A percentile compares a stretch with the other conserved stretches of the same genome.
phyloP scores from a whole-genome alignment of 2,329 filamentous ascomycete genomes.

The Geoglossum cookeanum region DNA sequence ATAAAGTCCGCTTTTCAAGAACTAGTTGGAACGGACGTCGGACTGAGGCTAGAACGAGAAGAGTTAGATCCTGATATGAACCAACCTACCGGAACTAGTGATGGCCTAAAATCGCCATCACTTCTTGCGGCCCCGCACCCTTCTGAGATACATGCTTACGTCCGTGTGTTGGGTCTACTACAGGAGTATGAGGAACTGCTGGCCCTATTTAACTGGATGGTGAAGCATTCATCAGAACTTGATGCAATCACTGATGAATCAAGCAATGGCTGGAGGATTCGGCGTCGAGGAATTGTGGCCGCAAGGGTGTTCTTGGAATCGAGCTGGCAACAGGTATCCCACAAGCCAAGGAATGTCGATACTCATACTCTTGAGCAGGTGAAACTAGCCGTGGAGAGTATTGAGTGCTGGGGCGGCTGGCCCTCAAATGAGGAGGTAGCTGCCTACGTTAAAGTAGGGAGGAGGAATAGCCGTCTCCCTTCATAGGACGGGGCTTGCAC shows the following conservation, averaged over 20 bases:
- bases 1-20: neutral
- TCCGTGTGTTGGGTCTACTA: slow-evolving; percentile 22
- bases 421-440: slow-evolving; percentile 3
- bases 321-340: slow-evolving; percentile 11
- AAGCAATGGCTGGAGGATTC: slow-evolving; percentile 19
- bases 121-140: slow-evolving; percentile 20
- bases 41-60: neutral
- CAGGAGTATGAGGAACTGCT: slow-evolving; percentile 22
- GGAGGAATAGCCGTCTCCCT: neutral
- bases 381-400: neutral
- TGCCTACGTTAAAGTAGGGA: neutral
- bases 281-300: slow-evolving; percentile 23
- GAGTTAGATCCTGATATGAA: too few relatives aligned
- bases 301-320: slow-evolving; percentile 22
- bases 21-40: neutral
- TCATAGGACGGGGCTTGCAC: neutral
- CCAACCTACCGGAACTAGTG: neutral
- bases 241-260: slow-evolving; percentile 19
- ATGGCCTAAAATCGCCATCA: slow-evolving; percentile 12
- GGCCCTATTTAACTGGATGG: slow-evolving; percentile 25
- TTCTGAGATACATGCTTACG: slow-evolving; percentile 22
- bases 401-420: slow-evolving; percentile 7
- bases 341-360: neutral
- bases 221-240: slow-evolving; percentile 16
- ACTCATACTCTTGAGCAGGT: neutral